phyloP scores from a whole-genome alignment of 2,329 filamentous ascomycete species.

The Aspergillus piperis region DNA sequence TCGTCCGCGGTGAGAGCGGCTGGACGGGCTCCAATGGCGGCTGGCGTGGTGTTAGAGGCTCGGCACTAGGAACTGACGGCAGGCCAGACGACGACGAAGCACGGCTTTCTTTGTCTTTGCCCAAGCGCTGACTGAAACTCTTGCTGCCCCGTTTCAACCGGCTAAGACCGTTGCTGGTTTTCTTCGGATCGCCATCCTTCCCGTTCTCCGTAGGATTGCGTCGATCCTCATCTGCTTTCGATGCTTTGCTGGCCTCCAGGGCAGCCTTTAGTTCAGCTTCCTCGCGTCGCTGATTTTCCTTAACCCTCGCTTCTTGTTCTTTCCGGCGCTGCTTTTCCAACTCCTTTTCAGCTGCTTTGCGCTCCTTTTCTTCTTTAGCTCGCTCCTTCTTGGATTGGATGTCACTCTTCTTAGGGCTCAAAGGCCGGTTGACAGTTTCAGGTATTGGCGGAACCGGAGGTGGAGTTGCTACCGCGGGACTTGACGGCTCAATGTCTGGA shows the following conservation, averaged over 20 bases:
- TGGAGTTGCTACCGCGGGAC: slow-evolving; percentile 19
- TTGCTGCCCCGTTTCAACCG: slow-evolving; percentile 72
- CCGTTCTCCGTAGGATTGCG: slow-evolving; percentile 33
- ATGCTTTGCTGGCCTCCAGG: slow-evolving; percentile 66
- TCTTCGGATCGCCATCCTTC: slow-evolving; percentile 48
- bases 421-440: slow-evolving; percentile 33
- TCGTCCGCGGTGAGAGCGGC: not conserved
- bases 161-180: slow-evolving; percentile 54
- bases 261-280: slow-evolving; percentile 64
- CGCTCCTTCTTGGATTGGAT: slow-evolving; percentile 69
- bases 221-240: slow-evolving; percentile 57
- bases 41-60: slow-evolving; percentile 17
- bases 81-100: slow-evolving; percentile 33
- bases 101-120: slow-evolving; percentile 41
- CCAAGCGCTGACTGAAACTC: slow-evolving; percentile 73
- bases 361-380: slow-evolving; percentile 59
- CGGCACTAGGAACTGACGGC: slow-evolving; percentile 22
- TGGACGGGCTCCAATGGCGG: slow-evolving; percentile 17
- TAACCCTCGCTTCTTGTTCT: slow-evolving; percentile 55
- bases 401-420: slow-evolving; percentile 62
- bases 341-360: slow-evolving; percentile 51
- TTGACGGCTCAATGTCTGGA: slow-evolving; percentile 22
- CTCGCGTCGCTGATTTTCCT: slow-evolving; percentile 54
- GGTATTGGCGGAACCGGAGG: slow-evolving; percentile 35
- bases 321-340: slow-evolving; percentile 58